Evolutionary conservation across 1,284 basidiomycete species (phyloP).

Genomic region (Peniophora sp.): DNA sequence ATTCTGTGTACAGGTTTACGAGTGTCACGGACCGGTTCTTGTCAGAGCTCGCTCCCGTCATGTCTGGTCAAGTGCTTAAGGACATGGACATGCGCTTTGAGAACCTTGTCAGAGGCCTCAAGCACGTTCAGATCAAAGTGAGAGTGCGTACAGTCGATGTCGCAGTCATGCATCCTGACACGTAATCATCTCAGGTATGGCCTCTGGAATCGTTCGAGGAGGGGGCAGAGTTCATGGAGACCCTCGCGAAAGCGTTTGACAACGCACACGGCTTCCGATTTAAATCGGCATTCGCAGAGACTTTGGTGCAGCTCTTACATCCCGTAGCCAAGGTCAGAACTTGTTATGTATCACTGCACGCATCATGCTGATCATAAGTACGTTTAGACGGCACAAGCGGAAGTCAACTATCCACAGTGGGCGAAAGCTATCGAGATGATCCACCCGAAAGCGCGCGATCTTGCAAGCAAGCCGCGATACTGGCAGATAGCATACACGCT

Average conservation of each 20-base stretch:
- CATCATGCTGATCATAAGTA: background rate
- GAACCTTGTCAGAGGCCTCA: conserved; percentile 73
- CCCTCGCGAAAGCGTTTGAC: conserved; percentile 76
- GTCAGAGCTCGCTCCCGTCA: conserved; percentile 68
- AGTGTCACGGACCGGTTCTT: conserved; percentile 86
- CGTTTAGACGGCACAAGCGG: conserved; percentile 81
- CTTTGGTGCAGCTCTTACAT: conserved; percentile 73
- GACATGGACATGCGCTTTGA: conserved; percentile 78
- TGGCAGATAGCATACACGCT: conserved; percentile 88
- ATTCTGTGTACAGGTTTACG: conserved; percentile 52
- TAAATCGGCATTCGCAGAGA: conserved; percentile 85
- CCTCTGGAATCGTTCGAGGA: conserved; percentile 92
- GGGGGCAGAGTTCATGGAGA: conserved; percentile 86
- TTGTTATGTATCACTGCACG: conserved; percentile 1
- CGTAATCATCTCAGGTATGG: conserved; percentile 57
- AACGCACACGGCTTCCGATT: conserved; percentile 80
- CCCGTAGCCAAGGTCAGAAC: conserved; percentile 76
- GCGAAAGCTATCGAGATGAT: conserved; percentile 85
- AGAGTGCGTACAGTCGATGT: conserved; percentile 12
- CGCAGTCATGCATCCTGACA: background rate
- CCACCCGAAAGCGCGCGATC: conserved; percentile 77
- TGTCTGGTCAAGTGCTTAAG: conserved; percentile 64
- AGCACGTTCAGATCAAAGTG: conserved; percentile 76
- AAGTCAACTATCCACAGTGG: conserved; percentile 95
- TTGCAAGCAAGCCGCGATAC: conserved; percentile 87